Percentiles rank a stretch among this genome's conserved stretches.
phyloP scores from a whole-genome alignment of 2,329 filamentous ascomycete genomes.

The Ophiocordyceps camponoti-floridani region DNA sequence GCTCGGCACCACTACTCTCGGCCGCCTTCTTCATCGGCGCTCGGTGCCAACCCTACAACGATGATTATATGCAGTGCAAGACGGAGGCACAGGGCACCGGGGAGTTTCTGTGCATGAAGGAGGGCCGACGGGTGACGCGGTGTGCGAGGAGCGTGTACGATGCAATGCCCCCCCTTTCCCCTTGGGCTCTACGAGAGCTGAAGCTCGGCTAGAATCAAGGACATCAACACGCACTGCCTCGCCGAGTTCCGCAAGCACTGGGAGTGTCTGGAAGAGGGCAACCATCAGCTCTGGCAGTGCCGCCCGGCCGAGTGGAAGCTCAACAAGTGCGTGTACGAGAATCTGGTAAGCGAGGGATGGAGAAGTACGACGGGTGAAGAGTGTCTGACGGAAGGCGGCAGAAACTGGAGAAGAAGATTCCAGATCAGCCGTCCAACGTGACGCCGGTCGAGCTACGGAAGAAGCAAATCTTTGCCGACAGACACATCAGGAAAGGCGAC shows the following conservation, averaged over 20 bases:
- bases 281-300: constrained; percentile 96
- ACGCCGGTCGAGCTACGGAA: constrained; percentile 58
- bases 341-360: constrained; percentile 49
- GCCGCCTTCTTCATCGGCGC: constrained; percentile 95
- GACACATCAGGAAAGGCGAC: constrained; percentile 22
- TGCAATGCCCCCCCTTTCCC: constrained; percentile 9
- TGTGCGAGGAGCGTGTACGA: constrained; percentile 89
- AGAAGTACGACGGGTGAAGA: background rate
- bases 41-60: constrained; percentile 86
- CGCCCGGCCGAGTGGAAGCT: constrained; percentile 71
- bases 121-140: constrained; percentile 88
- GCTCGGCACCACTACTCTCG: constrained; percentile 78
- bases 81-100: constrained; percentile 76
- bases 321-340: constrained; percentile 92
- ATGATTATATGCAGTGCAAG: constrained; percentile 99
- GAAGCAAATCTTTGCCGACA: constrained; percentile 42
- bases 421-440: constrained; percentile 50
- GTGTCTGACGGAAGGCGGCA: constrained; percentile 14
- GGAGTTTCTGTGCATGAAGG: constrained; percentile 88
- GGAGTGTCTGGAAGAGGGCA: constrained; percentile 91
- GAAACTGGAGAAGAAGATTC: constrained; percentile 70
- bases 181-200: background rate
- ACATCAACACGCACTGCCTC: constrained; percentile 91
- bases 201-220: constrained; percentile 48
- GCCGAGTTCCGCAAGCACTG: constrained; percentile 85